phyloP scores from a whole-genome alignment of 257 asterid genomes.

The Nicotiana tabacum region DNA sequence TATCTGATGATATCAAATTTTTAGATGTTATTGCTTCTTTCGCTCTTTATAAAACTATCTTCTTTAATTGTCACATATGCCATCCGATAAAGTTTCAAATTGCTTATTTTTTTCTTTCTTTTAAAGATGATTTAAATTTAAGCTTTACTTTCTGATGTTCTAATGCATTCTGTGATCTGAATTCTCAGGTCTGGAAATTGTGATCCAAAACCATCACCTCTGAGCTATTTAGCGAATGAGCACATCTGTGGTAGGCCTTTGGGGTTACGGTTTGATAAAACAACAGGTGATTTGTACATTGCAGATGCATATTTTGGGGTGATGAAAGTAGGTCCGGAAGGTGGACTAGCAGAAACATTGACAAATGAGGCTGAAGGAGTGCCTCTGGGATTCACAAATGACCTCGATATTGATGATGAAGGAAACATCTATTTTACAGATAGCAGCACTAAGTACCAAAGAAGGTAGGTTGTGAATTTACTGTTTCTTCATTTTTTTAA shows the following conservation, averaged over 20 bases:
- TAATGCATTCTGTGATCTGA: conserved; percentile 6
- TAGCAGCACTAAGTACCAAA: conserved; percentile 70
- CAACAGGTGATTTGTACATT: conserved; percentile 71
- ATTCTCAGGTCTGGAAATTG: conserved; percentile 64
- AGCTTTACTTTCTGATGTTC: background rate
- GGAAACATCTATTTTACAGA: conserved; percentile 88
- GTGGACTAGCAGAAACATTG: conserved; percentile 77
- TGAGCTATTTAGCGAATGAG: conserved; percentile 67
- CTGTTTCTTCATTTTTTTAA: background rate
- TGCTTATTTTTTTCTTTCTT: background rate
- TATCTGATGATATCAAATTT: background rate
- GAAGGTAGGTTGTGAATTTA: conserved; percentile 46
- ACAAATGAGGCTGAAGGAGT: conserved; percentile 77
- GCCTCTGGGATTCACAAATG: conserved; percentile 76
- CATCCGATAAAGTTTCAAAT: background rate
- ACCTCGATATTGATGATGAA: conserved; percentile 73
- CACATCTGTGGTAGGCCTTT: conserved; percentile 97
- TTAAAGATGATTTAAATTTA: background rate
- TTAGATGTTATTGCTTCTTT: background rate
- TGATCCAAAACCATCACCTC: conserved; percentile 55
- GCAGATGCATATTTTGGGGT: conserved; percentile 95
- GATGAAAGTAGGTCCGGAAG: conserved; percentile 93
- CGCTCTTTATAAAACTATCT: background rate
- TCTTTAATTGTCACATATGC: background rate
- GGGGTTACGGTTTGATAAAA: conserved; percentile 76